Conservation (phyloP, 2,329 filamentous ascomycete species). For the Neofusicoccum laricinum region DNA sequence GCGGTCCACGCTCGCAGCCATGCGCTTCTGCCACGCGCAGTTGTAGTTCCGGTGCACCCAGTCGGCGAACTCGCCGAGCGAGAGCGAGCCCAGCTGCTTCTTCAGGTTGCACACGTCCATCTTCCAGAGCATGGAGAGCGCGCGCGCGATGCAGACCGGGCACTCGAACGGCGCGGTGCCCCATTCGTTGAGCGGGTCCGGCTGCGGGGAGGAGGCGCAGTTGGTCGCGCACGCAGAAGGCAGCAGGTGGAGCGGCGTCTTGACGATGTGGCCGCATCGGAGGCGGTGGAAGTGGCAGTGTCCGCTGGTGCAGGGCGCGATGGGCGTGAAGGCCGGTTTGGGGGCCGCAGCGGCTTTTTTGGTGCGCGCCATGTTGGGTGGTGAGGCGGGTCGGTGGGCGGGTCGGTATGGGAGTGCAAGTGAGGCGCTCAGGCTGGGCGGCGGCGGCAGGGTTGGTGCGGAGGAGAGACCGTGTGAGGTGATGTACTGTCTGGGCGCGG, state of each 20-base stretch:
- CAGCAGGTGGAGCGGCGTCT: background rate
- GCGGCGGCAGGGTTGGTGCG: too few relatives aligned
- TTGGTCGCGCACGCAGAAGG: background rate
- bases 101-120: background rate
- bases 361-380: too few relatives aligned
- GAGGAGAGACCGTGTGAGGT: too few relatives aligned
- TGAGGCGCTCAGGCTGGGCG: too few relatives aligned
- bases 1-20: background rate
- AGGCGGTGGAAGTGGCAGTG: constrained; percentile 9
- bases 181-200: background rate
- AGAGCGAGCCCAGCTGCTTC: background rate
- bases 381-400: too few relatives aligned
- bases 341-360: too few relatives aligned
- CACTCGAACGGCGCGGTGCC: background rate
- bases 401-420: too few relatives aligned
- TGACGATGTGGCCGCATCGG: background rate
- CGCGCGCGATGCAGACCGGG: background rate
- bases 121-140: background rate
- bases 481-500: too few relatives aligned
- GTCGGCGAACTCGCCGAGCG: background rate
- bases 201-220: background rate
- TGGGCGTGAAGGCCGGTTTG: background rate
- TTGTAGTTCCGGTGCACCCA: background rate
- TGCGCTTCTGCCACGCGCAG: background rate
- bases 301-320: background rate